A percentile compares a stretch with the other conserved stretches of the same genome.
Conservation (phyloP, 192 early-diverging fungal species). For the Geranomyces variabilis region DNA sequence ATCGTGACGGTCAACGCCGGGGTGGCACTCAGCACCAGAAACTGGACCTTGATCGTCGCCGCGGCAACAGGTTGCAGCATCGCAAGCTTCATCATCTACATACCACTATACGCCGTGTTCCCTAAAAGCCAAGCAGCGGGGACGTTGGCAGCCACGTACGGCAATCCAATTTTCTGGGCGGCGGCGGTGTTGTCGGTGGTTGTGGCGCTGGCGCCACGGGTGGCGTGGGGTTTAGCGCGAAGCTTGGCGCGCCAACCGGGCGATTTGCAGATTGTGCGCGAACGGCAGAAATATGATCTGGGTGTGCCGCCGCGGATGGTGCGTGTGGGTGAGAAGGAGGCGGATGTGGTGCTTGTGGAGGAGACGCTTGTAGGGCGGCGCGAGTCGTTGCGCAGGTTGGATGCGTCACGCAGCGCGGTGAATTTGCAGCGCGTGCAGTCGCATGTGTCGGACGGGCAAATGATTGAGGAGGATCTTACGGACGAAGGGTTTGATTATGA, state of each 20-base stretch:
- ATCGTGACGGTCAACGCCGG: conserved; percentile 83
- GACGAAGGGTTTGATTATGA: too few species aligned
- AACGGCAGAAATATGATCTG: conserved; percentile 36
- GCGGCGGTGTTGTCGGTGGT: conserved; percentile 58
- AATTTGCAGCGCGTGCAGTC: not conserved
- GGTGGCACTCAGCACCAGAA: conserved; percentile 76
- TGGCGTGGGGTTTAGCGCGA: conserved; percentile 50
- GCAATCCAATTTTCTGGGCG: conserved; percentile 76
- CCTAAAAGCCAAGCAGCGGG: conserved; percentile 65
- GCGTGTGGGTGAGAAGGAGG: conserved; percentile 2
- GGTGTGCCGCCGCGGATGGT: conserved; percentile 15
- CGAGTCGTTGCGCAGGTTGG: conserved; percentile 8
- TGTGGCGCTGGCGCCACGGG: conserved; percentile 71
- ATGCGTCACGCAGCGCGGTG: not conserved
- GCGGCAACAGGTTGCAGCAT: conserved; percentile 67
- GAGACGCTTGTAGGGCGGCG: not conserved
- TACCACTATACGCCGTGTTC: conserved; percentile 67
- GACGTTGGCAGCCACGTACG: conserved; percentile 66
- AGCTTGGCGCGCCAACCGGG: conserved; percentile 5
- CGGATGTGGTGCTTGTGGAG: conserved; percentile 11
- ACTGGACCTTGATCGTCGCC: conserved; percentile 85
- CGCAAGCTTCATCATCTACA: conserved; percentile 68
- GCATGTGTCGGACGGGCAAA: not conserved
- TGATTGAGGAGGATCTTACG: not conserved
- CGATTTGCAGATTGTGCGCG: conserved; percentile 43